Evolutionary conservation across 1,284 basidiomycete genomes (phyloP), one percentile per base, ranked within the genome.

Genomic region (Leccinum olivaceoglutinosum): DNA sequence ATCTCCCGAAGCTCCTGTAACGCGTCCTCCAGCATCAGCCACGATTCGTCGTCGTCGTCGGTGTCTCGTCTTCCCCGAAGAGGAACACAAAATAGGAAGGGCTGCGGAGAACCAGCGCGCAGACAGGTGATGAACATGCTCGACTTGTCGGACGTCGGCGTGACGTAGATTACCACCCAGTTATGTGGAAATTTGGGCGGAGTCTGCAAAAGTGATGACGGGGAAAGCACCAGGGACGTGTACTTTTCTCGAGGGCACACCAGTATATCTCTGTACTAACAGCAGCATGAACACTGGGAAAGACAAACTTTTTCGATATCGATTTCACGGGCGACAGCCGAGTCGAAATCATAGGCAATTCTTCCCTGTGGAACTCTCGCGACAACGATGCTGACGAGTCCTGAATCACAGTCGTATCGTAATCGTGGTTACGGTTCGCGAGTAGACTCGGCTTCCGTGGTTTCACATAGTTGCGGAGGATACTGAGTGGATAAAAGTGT

Each of bases 151-250:
- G 29, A 29, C 29, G 29, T 29, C 29, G 29, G 29, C 29, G 83
- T 90, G 68, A 99, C 87, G 65, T 89, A 93, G 61, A 98, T 80
- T 12, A 96, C 84, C 5, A 88, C 91, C 95, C 96, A 98, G 66
- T 89, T 82, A 3, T 74, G 66, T 0, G 96, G 95, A 1, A 98
- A 78, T 54, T 75, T 69, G 53, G 80, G 70, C 11, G 77, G 51
- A 6, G 16, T 64, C 46, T 63, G 62, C 51, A 67, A 58, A 41
- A 72, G 49, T 34, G 63, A 59, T 5, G 73, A 60, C 10, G 67
- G 67, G 0, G 72, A 73, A 39, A 73, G 60, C 10, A 64, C 62
- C 3, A 70, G 25, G 1, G 69, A 68, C 0, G 54, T 65, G n/a
- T 76, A 71, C 59, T 74, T 74, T 72, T 72, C 81, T 79, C 44